Percentiles rank a stretch among this genome's conserved stretches.
Conservation (phyloP, 495 filamentous ascomycete genomes). For the Lasiosphaeris hirsuta region DNA sequence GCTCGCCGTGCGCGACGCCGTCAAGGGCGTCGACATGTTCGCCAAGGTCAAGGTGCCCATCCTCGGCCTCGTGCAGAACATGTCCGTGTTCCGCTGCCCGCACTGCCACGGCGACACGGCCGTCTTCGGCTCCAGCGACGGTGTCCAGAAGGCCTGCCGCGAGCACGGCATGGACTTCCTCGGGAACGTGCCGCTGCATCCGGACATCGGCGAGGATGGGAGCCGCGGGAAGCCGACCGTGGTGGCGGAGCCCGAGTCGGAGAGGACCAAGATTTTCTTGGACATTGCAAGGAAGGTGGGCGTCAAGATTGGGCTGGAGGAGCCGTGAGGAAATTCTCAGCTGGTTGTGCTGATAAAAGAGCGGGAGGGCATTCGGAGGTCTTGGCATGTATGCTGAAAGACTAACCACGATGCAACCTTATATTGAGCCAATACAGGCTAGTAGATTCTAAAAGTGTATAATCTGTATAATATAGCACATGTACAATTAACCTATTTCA, state of each 20-base stretch:
- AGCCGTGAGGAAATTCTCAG: no score
- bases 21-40: conserved; percentile 91
- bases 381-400: no score
- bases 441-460: no score
- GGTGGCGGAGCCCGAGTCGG: conserved; percentile 74
- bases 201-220: conserved; percentile 81
- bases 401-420: no score
- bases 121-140: conserved; percentile 66
- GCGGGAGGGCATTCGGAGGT: no score
- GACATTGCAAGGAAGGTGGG: conserved; percentile 62
- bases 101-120: conserved; percentile 68
- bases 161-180: conserved; percentile 70
- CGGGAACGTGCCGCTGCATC: conserved; percentile 87
- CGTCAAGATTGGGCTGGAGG: conserved; percentile 42
- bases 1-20: conserved; percentile 80
- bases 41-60: conserved; percentile 70
- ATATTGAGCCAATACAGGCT: no score
- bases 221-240: conserved; percentile 89
- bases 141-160: conserved; percentile 41
- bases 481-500: no score
- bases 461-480: no score
- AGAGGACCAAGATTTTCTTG: conserved; percentile 66
- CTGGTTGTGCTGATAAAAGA: no score
- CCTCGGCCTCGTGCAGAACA: conserved; percentile 94
- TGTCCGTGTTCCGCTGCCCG: conserved; percentile 83